These are phyloP conservation scores for Kluyveromyces marxianus DNA, from an alignment of 1,139 yeast species.

Conservation along the genomic window DNA sequence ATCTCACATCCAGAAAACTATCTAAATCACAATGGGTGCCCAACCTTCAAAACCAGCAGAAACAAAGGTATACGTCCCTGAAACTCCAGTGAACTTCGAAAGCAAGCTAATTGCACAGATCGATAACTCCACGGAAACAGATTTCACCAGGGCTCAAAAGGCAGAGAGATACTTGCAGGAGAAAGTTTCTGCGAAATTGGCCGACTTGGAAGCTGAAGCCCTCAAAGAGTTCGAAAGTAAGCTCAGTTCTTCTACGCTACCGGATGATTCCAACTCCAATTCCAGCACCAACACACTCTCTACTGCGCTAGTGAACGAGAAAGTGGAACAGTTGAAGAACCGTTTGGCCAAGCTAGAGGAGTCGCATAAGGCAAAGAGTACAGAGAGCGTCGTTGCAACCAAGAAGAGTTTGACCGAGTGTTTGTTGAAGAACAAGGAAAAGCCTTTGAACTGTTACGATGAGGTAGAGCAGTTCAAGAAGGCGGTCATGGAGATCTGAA, in stretches of 20 bases:
- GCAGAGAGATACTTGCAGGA: conserved; percentile 74
- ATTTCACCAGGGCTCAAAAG: conserved; percentile 73
- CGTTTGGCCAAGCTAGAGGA: conserved; percentile 36
- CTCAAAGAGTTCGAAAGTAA: conserved; percentile 47
- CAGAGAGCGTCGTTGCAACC: conserved; percentile 34
- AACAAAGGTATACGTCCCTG: conserved; percentile 60
- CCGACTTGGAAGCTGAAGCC: conserved; percentile 54
- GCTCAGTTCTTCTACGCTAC: conserved; percentile 38
- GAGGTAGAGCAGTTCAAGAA: conserved; percentile 69
- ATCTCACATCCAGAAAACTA: neutral
- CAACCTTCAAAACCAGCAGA: conserved; percentile 33
- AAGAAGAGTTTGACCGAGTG: conserved; percentile 59
- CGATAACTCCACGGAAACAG: conserved; percentile 69
- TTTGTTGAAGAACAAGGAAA: conserved; percentile 58
- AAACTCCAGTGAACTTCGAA: conserved; percentile 69
- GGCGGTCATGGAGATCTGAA: conserved; percentile 4
- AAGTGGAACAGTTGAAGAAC: conserved; percentile 41
- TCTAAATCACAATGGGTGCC: conserved; percentile 1
- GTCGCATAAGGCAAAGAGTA: conserved; percentile 29
- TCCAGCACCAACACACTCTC: conserved; percentile 22
- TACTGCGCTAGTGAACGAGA: conserved; percentile 33
- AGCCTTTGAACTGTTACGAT: conserved; percentile 82
- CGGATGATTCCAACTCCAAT: conserved; percentile 31
- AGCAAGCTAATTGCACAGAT: conserved; percentile 62
- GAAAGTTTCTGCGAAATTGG: conserved; percentile 60